Base-by-base conservation (phyloP, 345 rosid species). In the Triadica sebifera region DNA sequence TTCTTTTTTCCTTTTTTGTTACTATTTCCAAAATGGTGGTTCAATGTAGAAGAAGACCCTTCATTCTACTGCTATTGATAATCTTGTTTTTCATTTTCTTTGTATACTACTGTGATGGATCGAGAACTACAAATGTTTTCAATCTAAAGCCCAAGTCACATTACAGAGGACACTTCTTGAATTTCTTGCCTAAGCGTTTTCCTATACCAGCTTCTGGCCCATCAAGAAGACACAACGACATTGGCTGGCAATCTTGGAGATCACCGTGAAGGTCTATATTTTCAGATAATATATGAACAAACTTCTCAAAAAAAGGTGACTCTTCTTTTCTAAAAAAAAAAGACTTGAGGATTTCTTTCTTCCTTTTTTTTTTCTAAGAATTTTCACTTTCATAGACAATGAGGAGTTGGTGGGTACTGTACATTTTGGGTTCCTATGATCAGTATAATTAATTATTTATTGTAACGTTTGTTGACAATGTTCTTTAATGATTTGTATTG, bases 191-290 rank as follows among this genome's bases (percentile, higher is more conserved):
- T 19, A 90, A 86, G 75, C 91, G 87, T 77, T 82, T 92, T 1
- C 98, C 97, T 0, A 82, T 94, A 61, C 98, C 98, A 53, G 80
- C 88, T 71, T 94, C 98, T 51, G 98, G 89, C 69, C 98, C 98
- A 71, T 94, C 98, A 67, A 82, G 96, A 82, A 90, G 90, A 77
- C 97, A 92, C 84, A 94, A 94, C 72, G 93, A 78, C 72, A 86
- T 94, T 83, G 98, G 97, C 75, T 82, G 85, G 61, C 82, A 90
- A 71, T 83, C 77, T 74, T 87, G 90, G 85, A 85, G 81, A 81
- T 89, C 85, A 61, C 87, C 91, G n/a, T 83, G 80, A 84, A 62
- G 17, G 65, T 37, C 50, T 24, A n/a, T 53, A 5, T 41, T 0
- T 12, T 47, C 17, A 19, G 37, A 38, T 58, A 51, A 1, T 53